Evolutionary conservation across 2,329 filamentous ascomycete genomes (phyloP), one percentile per base, ranked within the genome.

Genomic region (Paecilomyces variotii): DNA sequence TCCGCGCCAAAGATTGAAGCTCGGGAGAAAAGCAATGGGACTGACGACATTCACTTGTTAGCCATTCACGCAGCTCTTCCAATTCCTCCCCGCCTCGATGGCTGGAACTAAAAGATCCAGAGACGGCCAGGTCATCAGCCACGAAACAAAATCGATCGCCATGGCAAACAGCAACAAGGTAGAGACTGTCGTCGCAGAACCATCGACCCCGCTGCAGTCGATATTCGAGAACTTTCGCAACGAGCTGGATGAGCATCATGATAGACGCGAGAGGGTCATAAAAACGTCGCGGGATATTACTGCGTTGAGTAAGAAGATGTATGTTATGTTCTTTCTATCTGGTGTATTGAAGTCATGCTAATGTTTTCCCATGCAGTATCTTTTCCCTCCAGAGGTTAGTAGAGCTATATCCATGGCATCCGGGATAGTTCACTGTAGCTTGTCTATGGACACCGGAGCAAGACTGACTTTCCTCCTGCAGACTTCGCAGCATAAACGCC

Each of bases 301-400:
- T 5, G 91, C 91, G 0, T 80, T 91, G 57, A 96, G 91, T 76
- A 99, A 99, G 81, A 99, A 97, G 78, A 95, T 97, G 91, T 96
- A 75, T 77, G 81, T 64, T 96, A 75, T 77, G 81, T 64, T 32
- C 26, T 27, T 53, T 19, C 1, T 34, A 53, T 56, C 30, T 25
- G 30, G 32, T 35, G 6, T 28, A 34, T 35, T n/a, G 61, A 5
- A 35, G 24, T 35, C 12, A 45, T 59, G 55, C 45, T 61, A 56
- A 54, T 53, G 32, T 35, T 55, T 54, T 59, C 72, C 57, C 11
- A 12, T n/a, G 26, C 62, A 92, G 89, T 60, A 94, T 94, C 65
- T 94, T 94, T 73, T 84, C 89, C 0, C 77, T 94, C n/a, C 90
- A 94, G 74, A 84, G 90, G 88, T 90, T 80, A 63, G 65, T 60